Evolutionary conservation across 2,329 filamentous ascomycete species (phyloP), one percentile per base, ranked within the genome.

Genomic region (Colletotrichum tofieldiae): DNA sequence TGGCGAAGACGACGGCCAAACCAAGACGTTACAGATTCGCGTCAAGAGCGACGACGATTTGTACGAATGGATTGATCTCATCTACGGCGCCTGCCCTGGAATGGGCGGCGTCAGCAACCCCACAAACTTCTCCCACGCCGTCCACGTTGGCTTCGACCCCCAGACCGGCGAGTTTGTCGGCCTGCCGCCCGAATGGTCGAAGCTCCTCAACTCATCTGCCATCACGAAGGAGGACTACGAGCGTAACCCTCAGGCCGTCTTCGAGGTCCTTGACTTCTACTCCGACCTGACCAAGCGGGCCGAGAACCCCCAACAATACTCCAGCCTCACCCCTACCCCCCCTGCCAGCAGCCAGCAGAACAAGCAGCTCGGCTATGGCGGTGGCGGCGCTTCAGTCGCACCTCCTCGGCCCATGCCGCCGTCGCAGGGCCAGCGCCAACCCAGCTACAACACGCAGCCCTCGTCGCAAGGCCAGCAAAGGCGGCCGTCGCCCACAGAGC

Each of bases 181-280:
- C 49, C 84, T 99, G 76, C 96, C 96, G 1, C 92, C 94, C 6
- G 96, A 99, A 85, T 99, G 96, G 96, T 96, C 97, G 79, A 97
- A 97, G 83, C 88, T 99, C 63, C 88, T 99, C 76, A 98, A 96
- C 79, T 95, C 95, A 11, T 98, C 96, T 3, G 96, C 96, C 71
- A 96, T 99, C 79, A 98, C 96, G 72, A 98, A 98, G 83, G 96
- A 99, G 79, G 96, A 99, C 81, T 98, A 98, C 83, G 94, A 97
- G 84, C 95, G 96, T 79, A 98, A 99, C 79, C 96, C 96, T 6
- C 93, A 96, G 85, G 94, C 91, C 71, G 93, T 91, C 35, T 92
- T 94, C 67, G 93, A 96, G 80, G 93, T 94, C 55, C 85, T 96
- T 23, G 93, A 95, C 80, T 96, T 96, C 83, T 96, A 95, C 83